Base-by-base conservation (phyloP, 495 filamentous ascomycete species). In the Aspergillus indologenus region DNA sequence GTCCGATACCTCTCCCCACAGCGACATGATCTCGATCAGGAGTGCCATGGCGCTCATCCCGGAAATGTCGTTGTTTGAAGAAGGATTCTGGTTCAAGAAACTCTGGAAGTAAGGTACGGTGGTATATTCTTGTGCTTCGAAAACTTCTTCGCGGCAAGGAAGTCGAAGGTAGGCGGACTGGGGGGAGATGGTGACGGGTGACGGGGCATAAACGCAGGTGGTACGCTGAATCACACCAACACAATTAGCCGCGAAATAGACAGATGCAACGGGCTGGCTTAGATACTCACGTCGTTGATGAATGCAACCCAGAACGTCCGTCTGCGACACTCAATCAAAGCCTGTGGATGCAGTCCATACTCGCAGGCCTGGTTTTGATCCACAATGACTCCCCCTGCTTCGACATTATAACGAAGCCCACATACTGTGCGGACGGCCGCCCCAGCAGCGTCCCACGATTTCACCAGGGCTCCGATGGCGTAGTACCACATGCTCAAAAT, bases 241-340 rank as follows among this genome's bases (percentile, higher is more conserved):
- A 34, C 23, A 15, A 52, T 46, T 47, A 47, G 43, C 3, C 11
- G 3, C 12, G 45, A 66, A 21, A 40, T 9, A 55, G 46, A 46
- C 23, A 29, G 3, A 14, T 45, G 21, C n/a, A 14, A 46, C 26
- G 26, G 9, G 43, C 43, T 23, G 15, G 24, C 26, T 40, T 24
- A 21, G 12, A 26, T 63, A 71, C 79, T 76, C 65, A 83, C 81
- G 62, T 89, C 86, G 62, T 85, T 72, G 53, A 87, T 56, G 59
- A 83, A 89, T 29, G 79, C 77, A 15, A 82, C 80, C 87, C 86
- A 90, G 65, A 88, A 88, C 0, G 84, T 88, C 50, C 86, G 74
- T 34, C 86, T 77, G 45, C 84, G 79, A 65, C 85, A 87, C 68
- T 90, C 87, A 8, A 81, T 79, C 65, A 85, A 76, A 15, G 79